These are phyloP conservation scores for Globomyces pollinis-pini DNA, from an alignment of 192 early-diverging fungal species.

Conservation along the genomic window DNA sequence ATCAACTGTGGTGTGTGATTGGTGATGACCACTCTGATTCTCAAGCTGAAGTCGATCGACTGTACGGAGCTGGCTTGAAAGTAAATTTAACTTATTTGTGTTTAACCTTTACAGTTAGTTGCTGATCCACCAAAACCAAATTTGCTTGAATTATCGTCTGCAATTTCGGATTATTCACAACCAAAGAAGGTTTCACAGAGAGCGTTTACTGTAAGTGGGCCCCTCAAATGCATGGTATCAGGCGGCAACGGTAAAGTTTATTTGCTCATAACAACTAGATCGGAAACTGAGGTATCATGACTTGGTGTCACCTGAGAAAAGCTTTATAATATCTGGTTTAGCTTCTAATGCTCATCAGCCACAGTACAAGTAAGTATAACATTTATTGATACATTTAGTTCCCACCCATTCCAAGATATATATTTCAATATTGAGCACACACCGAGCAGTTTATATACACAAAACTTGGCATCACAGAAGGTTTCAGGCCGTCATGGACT, in stretches of 20 bases:
- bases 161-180: neutral
- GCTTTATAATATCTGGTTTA: constrained; percentile 62
- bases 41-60: constrained; percentile 4
- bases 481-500: no score
- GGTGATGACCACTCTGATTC: neutral
- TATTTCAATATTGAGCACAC: constrained; percentile 13
- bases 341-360: constrained; percentile 49
- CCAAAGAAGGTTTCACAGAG: neutral
- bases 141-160: constrained; percentile 9
- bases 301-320: constrained; percentile 56
- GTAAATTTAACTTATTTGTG: neutral
- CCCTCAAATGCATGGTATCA: constrained; percentile 58
- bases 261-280: no score
- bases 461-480: constrained; percentile 6
- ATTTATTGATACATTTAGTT: constrained; percentile 50
- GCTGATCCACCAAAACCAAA: constrained; percentile 4
- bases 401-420: constrained; percentile 10
- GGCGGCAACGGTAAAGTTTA: constrained; percentile 54
- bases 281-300: constrained; percentile 86
- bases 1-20: constrained; percentile 62
- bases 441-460: neutral
- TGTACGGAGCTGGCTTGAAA: constrained; percentile 37
- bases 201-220: neutral
- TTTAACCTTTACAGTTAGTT: no score
- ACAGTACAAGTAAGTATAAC: neutral